These are phyloP conservation scores for Trypanosoma boissoni DNA, from an alignment of 208 protist species.

Conservation along the genomic window DNA sequence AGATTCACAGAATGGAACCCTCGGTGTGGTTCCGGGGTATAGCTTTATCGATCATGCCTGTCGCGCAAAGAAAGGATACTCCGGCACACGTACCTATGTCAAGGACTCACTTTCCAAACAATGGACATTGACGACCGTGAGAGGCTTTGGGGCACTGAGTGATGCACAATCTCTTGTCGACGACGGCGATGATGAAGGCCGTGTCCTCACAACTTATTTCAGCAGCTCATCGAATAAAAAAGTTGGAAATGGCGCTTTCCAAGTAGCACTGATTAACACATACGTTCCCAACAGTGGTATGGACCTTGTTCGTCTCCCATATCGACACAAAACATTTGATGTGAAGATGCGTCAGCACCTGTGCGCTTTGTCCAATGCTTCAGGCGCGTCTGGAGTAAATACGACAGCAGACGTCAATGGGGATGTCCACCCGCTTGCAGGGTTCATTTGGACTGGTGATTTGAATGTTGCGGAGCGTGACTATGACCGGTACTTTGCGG, in stretches of 20 bases:
- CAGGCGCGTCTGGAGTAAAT: slow-evolving; percentile 6
- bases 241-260: slow-evolving; percentile 12
- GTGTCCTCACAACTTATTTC: slow-evolving; percentile 84
- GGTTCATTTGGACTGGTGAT: slow-evolving; percentile 93
- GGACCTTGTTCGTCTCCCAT: slow-evolving; percentile 81
- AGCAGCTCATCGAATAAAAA: slow-evolving; percentile 8
- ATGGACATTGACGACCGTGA: slow-evolving; percentile 10
- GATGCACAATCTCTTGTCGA: background rate
- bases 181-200: slow-evolving; percentile 77
- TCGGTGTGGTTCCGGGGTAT: slow-evolving; percentile 78
- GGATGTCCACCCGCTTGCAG: slow-evolving; percentile 12
- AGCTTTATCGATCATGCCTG: slow-evolving; percentile 68
- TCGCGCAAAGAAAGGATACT: slow-evolving; percentile 84
- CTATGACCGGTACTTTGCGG: slow-evolving; percentile 85
- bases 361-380: slow-evolving; percentile 30
- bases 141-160: slow-evolving; percentile 13
- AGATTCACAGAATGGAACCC: slow-evolving; percentile 42
- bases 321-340: slow-evolving; percentile 84
- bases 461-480: slow-evolving; percentile 94
- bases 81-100: slow-evolving; percentile 83
- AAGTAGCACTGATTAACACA: slow-evolving; percentile 82
- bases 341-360: slow-evolving; percentile 58
- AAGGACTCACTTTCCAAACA: slow-evolving; percentile 11
- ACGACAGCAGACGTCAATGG: background rate
- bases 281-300: slow-evolving; percentile 95